Conservation (phyloP, 345 rosid genomes). For the Brassica rapa region DNA sequence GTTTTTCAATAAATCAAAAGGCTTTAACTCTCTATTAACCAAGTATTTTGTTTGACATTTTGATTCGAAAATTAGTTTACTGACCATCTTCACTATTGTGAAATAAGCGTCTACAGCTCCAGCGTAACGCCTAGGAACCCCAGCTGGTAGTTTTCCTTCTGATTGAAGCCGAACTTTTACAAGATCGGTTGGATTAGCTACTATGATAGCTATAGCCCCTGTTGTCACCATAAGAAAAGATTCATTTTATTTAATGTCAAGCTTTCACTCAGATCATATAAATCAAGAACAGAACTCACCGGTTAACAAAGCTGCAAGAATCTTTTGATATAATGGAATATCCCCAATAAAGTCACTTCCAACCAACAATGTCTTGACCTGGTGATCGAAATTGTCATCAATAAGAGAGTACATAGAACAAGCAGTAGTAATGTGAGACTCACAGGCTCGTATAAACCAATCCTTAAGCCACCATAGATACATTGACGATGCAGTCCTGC, state of each 20-base stretch:
- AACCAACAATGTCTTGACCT: slow-evolving; percentile 87
- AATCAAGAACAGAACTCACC: slow-evolving; percentile 50
- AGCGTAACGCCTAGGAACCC: slow-evolving; percentile 81
- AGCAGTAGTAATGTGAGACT: slow-evolving; percentile 37
- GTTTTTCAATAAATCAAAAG: neutral
- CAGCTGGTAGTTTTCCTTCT: slow-evolving; percentile 90
- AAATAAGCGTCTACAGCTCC: slow-evolving; percentile 88
- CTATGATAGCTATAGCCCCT: slow-evolving; percentile 89
- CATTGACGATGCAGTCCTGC: slow-evolving; percentile 95
- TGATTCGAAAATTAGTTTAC: slow-evolving; percentile 37
- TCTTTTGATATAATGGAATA: slow-evolving; percentile 78
- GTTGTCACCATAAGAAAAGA: slow-evolving; percentile 25
- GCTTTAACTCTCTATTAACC: slow-evolving; percentile 11
- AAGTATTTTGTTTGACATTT: neutral
- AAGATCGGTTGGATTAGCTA: slow-evolving; percentile 97
- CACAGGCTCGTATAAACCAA: slow-evolving; percentile 92
- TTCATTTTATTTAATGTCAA: neutral
- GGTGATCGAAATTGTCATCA: slow-evolving; percentile 26
- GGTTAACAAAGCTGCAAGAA: slow-evolving; percentile 85
- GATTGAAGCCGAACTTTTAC: slow-evolving; percentile 98
- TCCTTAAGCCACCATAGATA: slow-evolving; percentile 87
- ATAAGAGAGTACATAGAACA: neutral
- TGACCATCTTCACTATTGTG: slow-evolving; percentile 74
- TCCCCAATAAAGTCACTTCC: slow-evolving; percentile 80
- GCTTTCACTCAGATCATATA: neutral